Percentiles rank a stretch among this genome's conserved stretches.
Evolutionary conservation across 352 stramenopile species (phyloP).

Genomic region (Aphanomyces euteiches): DNA sequence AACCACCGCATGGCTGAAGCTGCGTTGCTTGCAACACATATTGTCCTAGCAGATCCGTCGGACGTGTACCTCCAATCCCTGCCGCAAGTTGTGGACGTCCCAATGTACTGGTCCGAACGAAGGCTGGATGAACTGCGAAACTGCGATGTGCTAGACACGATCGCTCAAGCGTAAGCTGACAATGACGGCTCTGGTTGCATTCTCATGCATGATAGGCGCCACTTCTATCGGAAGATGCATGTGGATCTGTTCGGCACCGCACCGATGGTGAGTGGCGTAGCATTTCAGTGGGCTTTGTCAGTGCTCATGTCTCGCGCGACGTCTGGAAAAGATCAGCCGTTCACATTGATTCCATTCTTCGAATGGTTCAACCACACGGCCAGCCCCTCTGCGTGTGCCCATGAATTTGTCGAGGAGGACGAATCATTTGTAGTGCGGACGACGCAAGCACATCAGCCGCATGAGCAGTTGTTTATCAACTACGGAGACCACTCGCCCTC

Average conservation of each 20-base stretch:
- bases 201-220: conserved; percentile 26
- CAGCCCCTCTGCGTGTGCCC: conserved; percentile 45
- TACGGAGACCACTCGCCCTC: conserved; percentile 68
- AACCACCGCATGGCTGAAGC: conserved; percentile 46
- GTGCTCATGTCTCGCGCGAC: conserved; percentile 78
- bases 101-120: conserved; percentile 61
- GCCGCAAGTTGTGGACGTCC: conserved; percentile 54
- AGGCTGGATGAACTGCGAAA: conserved; percentile 61
- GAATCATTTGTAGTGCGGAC: conserved; percentile 66
- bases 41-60: conserved; percentile 55
- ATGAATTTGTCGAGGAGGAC: conserved; percentile 64
- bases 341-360: conserved; percentile 81
- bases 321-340: conserved; percentile 65
- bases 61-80: conserved; percentile 61
- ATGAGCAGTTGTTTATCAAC: conserved; percentile 79
- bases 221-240: conserved; percentile 69
- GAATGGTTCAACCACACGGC: conserved; percentile 83
- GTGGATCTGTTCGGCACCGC: conserved; percentile 65
- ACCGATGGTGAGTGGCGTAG: conserved; percentile 48
- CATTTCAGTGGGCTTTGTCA: conserved; percentile 79
- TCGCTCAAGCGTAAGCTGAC: conserved; percentile 27
- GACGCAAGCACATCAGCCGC: conserved; percentile 46
- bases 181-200: background rate
- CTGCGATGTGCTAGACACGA: conserved; percentile 50
- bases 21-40: conserved; percentile 60